These are phyloP conservation scores for Blastocystis hominis DNA, from an alignment of 352 stramenopile genomes.

Conservation along the genomic window DNA sequence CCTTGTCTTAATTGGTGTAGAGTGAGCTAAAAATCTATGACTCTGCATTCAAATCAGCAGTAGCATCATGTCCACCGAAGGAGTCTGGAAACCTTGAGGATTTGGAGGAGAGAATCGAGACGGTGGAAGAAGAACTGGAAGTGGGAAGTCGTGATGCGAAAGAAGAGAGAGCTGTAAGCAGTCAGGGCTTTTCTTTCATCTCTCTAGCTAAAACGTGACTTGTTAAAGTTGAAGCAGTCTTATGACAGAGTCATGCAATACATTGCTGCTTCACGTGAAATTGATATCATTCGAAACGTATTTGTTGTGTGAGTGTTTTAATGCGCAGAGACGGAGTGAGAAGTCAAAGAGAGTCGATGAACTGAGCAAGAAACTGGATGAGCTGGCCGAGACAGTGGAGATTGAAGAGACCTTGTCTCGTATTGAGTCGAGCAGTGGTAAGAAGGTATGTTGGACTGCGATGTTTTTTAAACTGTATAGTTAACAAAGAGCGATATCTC, in stretches of 20 bases:
- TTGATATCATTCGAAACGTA: neutral
- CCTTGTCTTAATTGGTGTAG: too few species aligned
- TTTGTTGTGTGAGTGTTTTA: too few species aligned
- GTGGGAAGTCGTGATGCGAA: neutral
- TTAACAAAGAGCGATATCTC: neutral
- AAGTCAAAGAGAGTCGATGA: neutral
- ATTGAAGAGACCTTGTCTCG: neutral
- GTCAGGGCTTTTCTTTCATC: neutral
- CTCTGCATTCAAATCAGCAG: too few species aligned
- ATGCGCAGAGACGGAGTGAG: neutral
- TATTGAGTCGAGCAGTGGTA: neutral
- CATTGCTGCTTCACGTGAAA: neutral
- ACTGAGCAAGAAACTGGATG: neutral
- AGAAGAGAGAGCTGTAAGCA: neutral
- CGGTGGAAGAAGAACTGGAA: neutral
- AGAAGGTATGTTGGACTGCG: neutral
- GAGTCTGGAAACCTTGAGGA: neutral
- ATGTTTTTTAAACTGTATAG: too few species aligned
- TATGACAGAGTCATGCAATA: neutral
- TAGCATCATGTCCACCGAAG: neutral
- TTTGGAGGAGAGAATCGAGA: too few species aligned
- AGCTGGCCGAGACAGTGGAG: neutral
- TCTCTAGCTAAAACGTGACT: neutral
- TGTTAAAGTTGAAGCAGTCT: neutral
- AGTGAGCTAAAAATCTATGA: too few species aligned